Percentiles rank a stretch among this genome's conserved stretches.
Conservation (phyloP, 129 eudicot genomes). For the Ambrosia trifida region DNA sequence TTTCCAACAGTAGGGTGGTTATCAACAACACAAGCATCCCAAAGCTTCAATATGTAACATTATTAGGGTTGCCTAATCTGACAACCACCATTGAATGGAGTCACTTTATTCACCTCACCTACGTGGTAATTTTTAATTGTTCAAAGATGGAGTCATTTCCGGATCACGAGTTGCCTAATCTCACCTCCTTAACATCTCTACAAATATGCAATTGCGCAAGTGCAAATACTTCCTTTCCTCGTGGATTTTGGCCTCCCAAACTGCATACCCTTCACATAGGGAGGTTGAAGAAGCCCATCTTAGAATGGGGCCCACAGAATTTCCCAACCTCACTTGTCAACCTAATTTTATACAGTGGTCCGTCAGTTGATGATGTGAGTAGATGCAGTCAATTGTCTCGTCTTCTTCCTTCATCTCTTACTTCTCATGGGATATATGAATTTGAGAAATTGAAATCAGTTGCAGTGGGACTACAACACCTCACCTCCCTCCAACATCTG, state of each 20-base stretch:
- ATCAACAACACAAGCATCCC: background rate
- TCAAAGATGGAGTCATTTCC: background rate
- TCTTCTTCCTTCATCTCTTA: slow-evolving; percentile 28
- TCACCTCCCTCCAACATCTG: slow-evolving; percentile 31
- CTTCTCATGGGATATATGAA: background rate
- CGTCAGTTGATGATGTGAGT: background rate
- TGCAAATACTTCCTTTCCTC: too few relatives aligned
- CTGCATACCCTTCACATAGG: background rate
- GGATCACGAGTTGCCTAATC: background rate
- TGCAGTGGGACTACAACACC: slow-evolving; percentile 8
- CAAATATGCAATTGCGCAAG: accelerated
- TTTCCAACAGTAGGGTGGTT: background rate
- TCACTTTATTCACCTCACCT: too few relatives aligned
- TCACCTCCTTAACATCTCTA: background rate
- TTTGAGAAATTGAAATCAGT: too few relatives aligned
- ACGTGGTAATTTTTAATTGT: background rate
- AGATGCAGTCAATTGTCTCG: background rate
- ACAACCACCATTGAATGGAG: too few relatives aligned
- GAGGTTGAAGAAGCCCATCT: background rate
- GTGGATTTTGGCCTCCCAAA: slow-evolving; percentile 27
- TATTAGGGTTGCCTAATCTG: too few relatives aligned
- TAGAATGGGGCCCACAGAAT: slow-evolving; percentile 20
- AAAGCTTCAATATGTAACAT: too few relatives aligned
- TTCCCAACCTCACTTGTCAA: slow-evolving; percentile 20
- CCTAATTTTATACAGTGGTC: background rate